Base-by-base conservation (phyloP, 768 basidiomycete species). In the Amanita subjunquillea region DNA sequence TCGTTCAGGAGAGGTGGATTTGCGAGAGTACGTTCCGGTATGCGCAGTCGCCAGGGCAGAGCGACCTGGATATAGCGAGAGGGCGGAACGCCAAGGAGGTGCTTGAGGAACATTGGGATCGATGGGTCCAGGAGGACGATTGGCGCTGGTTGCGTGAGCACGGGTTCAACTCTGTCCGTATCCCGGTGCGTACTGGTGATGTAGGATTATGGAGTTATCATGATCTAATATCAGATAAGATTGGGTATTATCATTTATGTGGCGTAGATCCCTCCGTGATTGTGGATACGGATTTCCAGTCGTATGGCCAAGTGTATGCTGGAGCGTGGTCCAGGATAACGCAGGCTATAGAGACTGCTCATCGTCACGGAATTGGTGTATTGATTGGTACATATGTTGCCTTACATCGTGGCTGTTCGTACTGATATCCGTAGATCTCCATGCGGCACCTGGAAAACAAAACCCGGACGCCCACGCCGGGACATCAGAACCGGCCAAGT, bases 1-100 rank as follows among this genome's bases (percentile, higher is more conserved):
- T 91, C 56, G 81, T 85, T 3, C 74, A 87, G 15, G 88, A 91
- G 64, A 69, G 77, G 32, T 91, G 88, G 88, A 87, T 91, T 37
- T 62, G 78, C 12, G 76, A 79, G 2, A 45, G 63, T 0, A 84
- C 84, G 0, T 91, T 82, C 59, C 67, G 64, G 2, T 62, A 65
- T 13, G 85, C 87, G 7, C 62, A 55, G 10, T 53, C 66, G 17
- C 80, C 82, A 3, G 80, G 72, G 0, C 75, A 85, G 57, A 85
- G 83, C 59, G 86, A 88, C 58, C 67, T 84, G 13, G 84, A 87
- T 61, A 72, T 89, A 20, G 87, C 85, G 10, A 71, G 62, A 10
- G 85, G 86, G 2, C 70, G 71, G 0, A 72, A 79, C 37, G 70
- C 73, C 6, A 66, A 64, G 44, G 54, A 61, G 7, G 64, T 67